Base-by-base conservation (phyloP, 257 asterid genomes). In the Primulina huaijiensis region DNA sequence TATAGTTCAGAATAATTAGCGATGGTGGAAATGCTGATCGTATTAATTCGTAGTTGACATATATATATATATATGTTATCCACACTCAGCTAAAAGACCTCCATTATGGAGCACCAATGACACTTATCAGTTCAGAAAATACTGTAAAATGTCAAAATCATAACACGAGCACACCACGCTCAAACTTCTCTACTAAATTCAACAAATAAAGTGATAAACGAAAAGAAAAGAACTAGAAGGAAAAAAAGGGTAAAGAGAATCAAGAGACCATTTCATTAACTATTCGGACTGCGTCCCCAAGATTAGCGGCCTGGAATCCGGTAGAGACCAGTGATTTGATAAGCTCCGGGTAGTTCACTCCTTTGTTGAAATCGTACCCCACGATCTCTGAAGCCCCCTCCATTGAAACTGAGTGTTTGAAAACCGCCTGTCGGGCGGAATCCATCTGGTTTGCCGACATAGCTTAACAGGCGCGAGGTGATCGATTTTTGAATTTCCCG, bases 251-350 rank as follows among this genome's bases (percentile, higher is more conserved):
- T 12, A 66, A n/a, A 27, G 37, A 38, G 65, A 40, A 2, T 40
- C 25, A 59, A 72, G 83, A 56, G 52, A 92, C 98, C 97, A 93
- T 93, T 79, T 90, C 80, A 61, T 93, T 93, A 43, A 89, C 89
- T 7, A 93, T 67, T 43, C 76, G 80, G 76, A 93, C 89, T 59
- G 99, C 99, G 27, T 93, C 99, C 23, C 97, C 97, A 3, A 93
- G 96, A 76, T 93, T 89, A 77, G 97, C 86, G 50, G 97, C 99
- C 75, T 90, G 99, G 75, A 90, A 93, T 43, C 99, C 99, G 61
- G 97, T 89, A 50, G 85, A 82, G 34, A 80, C 71, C 88, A 93
- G 70, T 12, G 97, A 93, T 71, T 82, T 85, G 75, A 93, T 80
- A 40, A 93, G 84, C 69, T 87, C 86, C 16, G 53, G 79, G 67